phyloP scores from a whole-genome alignment of 2,329 filamentous ascomycete genomes.

The Pseudogymnoascus sp. region DNA sequence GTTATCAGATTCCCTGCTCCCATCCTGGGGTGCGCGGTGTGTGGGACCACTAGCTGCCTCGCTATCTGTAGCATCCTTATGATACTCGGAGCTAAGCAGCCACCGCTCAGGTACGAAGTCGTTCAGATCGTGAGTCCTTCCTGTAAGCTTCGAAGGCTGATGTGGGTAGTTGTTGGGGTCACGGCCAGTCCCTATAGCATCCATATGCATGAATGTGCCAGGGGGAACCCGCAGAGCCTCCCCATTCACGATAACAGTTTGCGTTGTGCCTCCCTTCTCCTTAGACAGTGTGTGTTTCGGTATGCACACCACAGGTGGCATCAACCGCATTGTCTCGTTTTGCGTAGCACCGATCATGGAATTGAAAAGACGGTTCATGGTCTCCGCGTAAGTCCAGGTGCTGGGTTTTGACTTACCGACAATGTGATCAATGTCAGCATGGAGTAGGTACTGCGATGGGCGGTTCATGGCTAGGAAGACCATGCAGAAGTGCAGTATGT shows the following conservation, averaged over 20 bases:
- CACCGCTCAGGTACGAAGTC: conserved; percentile 50
- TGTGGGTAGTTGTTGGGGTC: conserved; percentile 49
- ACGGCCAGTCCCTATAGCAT: conserved; percentile 37
- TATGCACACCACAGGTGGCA: conserved; percentile 46
- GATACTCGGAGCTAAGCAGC: conserved; percentile 27
- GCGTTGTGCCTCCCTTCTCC: conserved; percentile 13
- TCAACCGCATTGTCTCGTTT: conserved; percentile 48
- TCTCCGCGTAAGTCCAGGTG: conserved; percentile 17
- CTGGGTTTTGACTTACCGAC: conserved; percentile 17
- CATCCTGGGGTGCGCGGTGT: neutral
- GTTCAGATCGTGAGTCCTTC: conserved; percentile 32
- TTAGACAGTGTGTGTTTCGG: conserved; percentile 37
- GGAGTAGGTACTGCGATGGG: conserved; percentile 16
- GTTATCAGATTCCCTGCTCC: neutral
- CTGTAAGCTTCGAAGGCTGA: conserved; percentile 10
- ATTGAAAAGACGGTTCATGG: conserved; percentile 22
- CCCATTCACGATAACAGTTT: conserved; percentile 16
- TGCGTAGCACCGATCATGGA: conserved; percentile 20
- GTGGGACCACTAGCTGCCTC: neutral
- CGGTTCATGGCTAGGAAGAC: conserved; percentile 22
- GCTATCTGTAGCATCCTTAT: conserved; percentile 26
- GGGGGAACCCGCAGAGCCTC: conserved; percentile 13
- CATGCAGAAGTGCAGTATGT: conserved; percentile 24
- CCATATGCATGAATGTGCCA: conserved; percentile 37
- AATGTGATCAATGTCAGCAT: conserved; percentile 22